Percentiles rank a stretch among this genome's conserved stretches.
Conservation (phyloP, 768 basidiomycete species). For the Phaeotremella skinneri region DNA sequence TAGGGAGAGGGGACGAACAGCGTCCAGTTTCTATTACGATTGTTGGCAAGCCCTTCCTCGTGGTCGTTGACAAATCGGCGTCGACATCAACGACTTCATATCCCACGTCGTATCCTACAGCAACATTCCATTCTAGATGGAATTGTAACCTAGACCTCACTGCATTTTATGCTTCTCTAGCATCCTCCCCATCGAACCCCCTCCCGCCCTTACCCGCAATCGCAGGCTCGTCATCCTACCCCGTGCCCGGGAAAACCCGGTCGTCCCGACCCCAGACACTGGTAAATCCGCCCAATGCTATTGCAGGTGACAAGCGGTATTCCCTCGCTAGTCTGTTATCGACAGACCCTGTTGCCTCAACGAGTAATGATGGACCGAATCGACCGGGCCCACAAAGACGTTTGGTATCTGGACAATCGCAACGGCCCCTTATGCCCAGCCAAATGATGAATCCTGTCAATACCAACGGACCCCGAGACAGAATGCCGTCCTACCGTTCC, state of each 20-base stretch:
- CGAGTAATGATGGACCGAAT: neutral
- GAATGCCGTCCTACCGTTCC: neutral
- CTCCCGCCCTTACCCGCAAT: neutral
- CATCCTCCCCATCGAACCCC: conserved; percentile 6
- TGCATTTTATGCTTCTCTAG: conserved; percentile 38
- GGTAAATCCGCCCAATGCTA: conserved; percentile 22
- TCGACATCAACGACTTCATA: conserved; percentile 2
- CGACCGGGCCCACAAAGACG: neutral
- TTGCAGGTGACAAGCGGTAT: conserved; percentile 46
- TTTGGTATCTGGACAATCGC: conserved; percentile 11
- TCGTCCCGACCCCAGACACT: conserved; percentile 11
- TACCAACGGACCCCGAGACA: neutral
- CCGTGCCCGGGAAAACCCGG: conserved; percentile 2
- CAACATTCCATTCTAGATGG: conserved; percentile 79
- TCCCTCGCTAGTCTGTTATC: conserved; percentile 38
- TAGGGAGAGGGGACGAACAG: conserved; percentile 59
- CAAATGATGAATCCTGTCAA: conserved; percentile 23
- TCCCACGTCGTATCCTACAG: conserved; percentile 72
- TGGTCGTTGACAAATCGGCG: conserved; percentile 10
- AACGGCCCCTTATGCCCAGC: conserved; percentile 35
- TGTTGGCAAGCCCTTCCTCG: conserved; percentile 63
- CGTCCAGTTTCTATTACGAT: conserved; percentile 78
- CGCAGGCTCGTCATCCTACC: neutral
- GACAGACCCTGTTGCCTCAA: conserved; percentile 10
- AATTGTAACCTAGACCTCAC: conserved; percentile 83